Conservation (phyloP, 306 rosid genomes). For the Aeschynomene evenia region DNA sequence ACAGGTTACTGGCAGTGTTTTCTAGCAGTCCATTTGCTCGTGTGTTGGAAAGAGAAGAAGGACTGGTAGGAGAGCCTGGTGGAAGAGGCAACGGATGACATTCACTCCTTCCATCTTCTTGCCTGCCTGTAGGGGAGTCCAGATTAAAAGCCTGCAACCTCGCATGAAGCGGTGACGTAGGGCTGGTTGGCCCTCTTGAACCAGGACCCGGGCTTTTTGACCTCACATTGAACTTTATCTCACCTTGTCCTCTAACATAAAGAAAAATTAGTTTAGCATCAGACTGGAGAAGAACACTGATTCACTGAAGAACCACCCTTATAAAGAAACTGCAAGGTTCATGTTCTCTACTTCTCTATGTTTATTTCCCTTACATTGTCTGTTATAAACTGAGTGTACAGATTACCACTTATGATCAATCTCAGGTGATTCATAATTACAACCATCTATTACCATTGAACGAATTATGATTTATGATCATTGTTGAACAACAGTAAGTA, state of each 20-base stretch:
- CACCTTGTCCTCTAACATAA: conserved; percentile 57
- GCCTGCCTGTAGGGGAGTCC: conserved; percentile 74
- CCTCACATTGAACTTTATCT: conserved; percentile 52
- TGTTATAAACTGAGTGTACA: not conserved
- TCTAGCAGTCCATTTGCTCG: conserved; percentile 44
- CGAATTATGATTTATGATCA: no score
- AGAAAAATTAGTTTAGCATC: conserved; percentile 21
- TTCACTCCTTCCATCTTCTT: conserved; percentile 71
- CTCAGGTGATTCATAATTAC: conserved; percentile 21
- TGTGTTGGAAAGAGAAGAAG: conserved; percentile 53
- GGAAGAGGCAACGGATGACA: conserved; percentile 93
- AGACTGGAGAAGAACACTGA: not conserved
- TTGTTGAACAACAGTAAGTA: not conserved
- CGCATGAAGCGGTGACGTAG: conserved; percentile 82
- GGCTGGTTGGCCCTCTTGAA: conserved; percentile 85
- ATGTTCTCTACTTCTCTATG: not conserved
- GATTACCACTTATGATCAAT: not conserved
- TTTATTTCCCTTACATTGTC: conserved; percentile 2
- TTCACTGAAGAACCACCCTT: not conserved
- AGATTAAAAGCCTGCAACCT: conserved; percentile 42
- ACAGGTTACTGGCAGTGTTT: conserved; percentile 32
- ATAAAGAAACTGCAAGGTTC: not conserved
- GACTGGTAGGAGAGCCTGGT: conserved; percentile 91
- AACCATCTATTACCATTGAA: not conserved
- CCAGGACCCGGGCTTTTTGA: conserved; percentile 85